These are phyloP conservation scores for Leccinum boreale DNA, from an alignment of 768 basidiomycete genomes.

Conservation along the genomic window DNA sequence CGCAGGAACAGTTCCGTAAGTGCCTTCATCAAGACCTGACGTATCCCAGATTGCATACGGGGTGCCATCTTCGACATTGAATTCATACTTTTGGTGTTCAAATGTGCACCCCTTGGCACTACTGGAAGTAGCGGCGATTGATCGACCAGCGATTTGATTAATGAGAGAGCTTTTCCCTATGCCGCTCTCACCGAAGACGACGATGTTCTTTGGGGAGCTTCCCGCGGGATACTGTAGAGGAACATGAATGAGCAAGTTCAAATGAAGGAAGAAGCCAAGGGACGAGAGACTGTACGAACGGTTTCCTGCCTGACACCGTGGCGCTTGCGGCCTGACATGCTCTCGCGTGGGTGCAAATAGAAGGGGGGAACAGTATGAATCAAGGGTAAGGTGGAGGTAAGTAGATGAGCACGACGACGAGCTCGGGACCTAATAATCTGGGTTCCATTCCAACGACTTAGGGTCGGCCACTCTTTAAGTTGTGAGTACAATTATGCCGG, in stretches of 20 bases:
- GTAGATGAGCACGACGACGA: not conserved
- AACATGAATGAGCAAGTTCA: slow-evolving; percentile 6
- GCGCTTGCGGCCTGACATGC: slow-evolving; percentile 22
- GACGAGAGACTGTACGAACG: slow-evolving; percentile 9
- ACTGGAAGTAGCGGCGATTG: slow-evolving; percentile 35
- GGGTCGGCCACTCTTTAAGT: slow-evolving; percentile 13
- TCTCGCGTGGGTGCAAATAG: not conserved
- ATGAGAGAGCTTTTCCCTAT: slow-evolving; percentile 43
- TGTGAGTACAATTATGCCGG: slow-evolving; percentile 10
- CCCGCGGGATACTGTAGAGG: slow-evolving; percentile 5
- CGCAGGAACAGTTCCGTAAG: slow-evolving; percentile 27
- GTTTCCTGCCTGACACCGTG: not conserved
- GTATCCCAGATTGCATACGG: slow-evolving; percentile 36
- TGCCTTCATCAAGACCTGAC: slow-evolving; percentile 37
- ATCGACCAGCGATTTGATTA: slow-evolving; percentile 39
- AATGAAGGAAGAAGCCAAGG: not conserved
- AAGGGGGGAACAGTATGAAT: not conserved
- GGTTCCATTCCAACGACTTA: slow-evolving; percentile 1
- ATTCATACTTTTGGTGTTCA: slow-evolving; percentile 24
- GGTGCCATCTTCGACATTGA: slow-evolving; percentile 22
- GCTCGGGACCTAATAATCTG: slow-evolving; percentile 4
- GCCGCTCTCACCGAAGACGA: slow-evolving; percentile 28
- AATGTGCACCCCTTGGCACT: slow-evolving; percentile 36
- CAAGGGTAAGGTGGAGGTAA: not conserved
- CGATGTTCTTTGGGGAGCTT: slow-evolving; percentile 22